A percentile compares a stretch with the other conserved stretches of the same genome.
Evolutionary conservation across 2,329 filamentous ascomycete species (phyloP).

Genomic region (Fusarium chlamydosporum): DNA sequence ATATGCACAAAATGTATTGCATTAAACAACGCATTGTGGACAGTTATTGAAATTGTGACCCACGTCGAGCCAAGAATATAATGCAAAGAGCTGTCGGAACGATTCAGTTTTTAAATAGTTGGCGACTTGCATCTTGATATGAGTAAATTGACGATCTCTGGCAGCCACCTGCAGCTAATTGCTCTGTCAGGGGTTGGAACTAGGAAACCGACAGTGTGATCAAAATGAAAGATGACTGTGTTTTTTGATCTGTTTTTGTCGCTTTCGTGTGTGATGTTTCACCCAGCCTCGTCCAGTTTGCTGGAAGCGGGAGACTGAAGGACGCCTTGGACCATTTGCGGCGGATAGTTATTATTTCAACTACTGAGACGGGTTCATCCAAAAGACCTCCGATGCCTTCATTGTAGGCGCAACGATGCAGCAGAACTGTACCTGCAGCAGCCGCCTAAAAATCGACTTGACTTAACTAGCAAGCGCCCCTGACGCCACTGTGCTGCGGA

Average conservation of each 20-base stretch:
- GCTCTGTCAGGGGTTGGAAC: constrained; percentile 20
- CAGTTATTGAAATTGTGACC: constrained; percentile 32
- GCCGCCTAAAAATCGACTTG: constrained; percentile 27
- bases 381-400: neutral
- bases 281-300: constrained; percentile 1
- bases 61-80: constrained; percentile 24
- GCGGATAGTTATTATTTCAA: constrained; percentile 24
- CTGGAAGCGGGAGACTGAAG: constrained; percentile 12
- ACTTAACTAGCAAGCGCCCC: constrained; percentile 25
- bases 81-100: constrained; percentile 36
- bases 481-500: constrained; percentile 41
- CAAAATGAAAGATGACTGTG: constrained; percentile 27
- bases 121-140: constrained; percentile 38
- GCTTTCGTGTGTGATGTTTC: constrained; percentile 25
- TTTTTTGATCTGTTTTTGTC: constrained; percentile 21
- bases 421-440: constrained; percentile 44
- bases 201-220: constrained; percentile 36
- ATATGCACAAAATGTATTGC: constrained; percentile 33
- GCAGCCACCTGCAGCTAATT: constrained; percentile 30
- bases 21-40: constrained; percentile 29
- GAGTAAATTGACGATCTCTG: constrained; percentile 39
- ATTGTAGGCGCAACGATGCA: neutral
- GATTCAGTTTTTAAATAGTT: constrained; percentile 22
- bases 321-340: constrained; percentile 32
- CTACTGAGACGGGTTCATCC: constrained; percentile 8